Base-by-base conservation (phyloP, 495 filamentous ascomycete genomes). In the Aspergillus bridgeri region DNA sequence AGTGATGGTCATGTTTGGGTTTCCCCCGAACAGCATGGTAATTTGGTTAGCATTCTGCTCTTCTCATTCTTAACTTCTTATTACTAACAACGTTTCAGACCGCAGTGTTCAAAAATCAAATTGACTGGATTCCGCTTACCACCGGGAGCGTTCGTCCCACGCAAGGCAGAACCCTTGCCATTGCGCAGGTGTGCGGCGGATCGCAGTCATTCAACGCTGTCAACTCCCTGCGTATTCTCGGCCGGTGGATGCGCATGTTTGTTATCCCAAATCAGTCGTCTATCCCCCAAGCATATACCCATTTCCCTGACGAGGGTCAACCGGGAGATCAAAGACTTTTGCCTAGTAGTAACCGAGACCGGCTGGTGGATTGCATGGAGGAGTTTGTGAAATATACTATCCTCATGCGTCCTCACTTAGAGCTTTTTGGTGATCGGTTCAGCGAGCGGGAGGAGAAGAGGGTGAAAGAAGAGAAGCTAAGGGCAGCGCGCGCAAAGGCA, bases 221-320 rank as follows among this genome's bases (percentile, higher is more conserved):
- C n/a, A 90, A 90, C 68, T 79, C 81, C 13, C 70, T 90, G 48
- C 79, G 87, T 2, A 81, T 89, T 25, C 74, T 90, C 0, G 87
- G 87, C 6, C 79, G 87, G 9, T 89, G 86, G 87, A 90, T 90
- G 87, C 78, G 87, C 27, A 90, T 89, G 87, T 89, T 88, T 60
- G 79, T 78, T 2, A 88, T 89, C 46, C 82, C 84, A 3, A 90
- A 90, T 61, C 86, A 90, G 69, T 83, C 79, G 15, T 84, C 79
- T 0, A 75, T 90, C 5, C 87, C 87, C 0, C 77, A 71, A 57
- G 87, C 86, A 2, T 89, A 83, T 60, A 88, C 79, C 15, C 81
- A 86, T 29, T 89, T 89, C 57, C 79, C 79, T 0, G 79, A 81
- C 49, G 79, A 77, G 33, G 76, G 74, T 19, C 68, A 75, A 42